Evolutionary conservation across 352 stramenopile genomes (phyloP).

Genomic region (Phytopythium vexans): DNA sequence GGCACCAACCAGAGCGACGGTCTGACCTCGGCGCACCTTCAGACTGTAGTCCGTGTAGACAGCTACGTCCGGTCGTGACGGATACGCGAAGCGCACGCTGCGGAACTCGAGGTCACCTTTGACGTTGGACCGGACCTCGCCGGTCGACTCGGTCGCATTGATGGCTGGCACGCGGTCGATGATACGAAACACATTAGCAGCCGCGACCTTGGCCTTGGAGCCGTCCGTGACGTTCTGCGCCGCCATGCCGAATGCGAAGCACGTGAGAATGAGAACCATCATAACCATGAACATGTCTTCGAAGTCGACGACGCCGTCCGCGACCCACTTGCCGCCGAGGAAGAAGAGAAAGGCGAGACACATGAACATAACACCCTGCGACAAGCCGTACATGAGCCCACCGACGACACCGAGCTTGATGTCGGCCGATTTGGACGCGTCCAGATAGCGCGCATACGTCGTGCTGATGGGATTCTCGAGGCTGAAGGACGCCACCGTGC

Average conservation of each 20-base stretch:
- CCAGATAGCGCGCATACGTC: conserved; percentile 17
- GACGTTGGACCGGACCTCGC: conserved; percentile 7
- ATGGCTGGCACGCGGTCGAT: conserved; percentile 43
- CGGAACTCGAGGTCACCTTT: conserved; percentile 36
- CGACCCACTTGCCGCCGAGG: conserved; percentile 42
- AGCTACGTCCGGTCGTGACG: conserved; percentile 43
- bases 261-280: conserved; percentile 48
- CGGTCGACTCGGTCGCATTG: conserved; percentile 32
- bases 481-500: conserved; percentile 36
- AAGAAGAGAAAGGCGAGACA: conserved; percentile 66
- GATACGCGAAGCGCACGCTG: conserved; percentile 73
- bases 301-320: conserved; percentile 48
- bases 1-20: conserved; percentile 87
- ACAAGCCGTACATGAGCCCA: conserved; percentile 46
- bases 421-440: conserved; percentile 20
- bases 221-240: conserved; percentile 19
- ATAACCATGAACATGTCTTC: conserved; percentile 71
- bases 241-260: conserved; percentile 23
- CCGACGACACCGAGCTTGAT: conserved; percentile 33
- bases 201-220: conserved; percentile 19
- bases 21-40: conserved; percentile 54
- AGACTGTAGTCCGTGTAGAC: conserved; percentile 85
- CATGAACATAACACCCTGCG: conserved; percentile 50
- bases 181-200: conserved; percentile 37
- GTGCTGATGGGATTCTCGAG: conserved; percentile 19